Evolutionary conservation across 164 flowering plant species (phyloP).

Genomic region (Nymphaea colorata): DNA sequence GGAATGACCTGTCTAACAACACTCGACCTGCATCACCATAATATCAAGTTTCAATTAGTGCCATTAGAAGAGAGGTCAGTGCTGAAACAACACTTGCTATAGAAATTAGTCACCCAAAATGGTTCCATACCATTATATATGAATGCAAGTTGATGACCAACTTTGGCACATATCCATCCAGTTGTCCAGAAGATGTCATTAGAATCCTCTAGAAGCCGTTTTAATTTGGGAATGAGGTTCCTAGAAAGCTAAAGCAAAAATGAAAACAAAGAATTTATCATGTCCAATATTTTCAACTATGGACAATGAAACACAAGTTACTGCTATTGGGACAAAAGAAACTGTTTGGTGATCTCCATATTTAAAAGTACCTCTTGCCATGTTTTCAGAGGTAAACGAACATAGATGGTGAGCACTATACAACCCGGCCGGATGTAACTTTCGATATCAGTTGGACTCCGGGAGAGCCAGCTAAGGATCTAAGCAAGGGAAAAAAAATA

Average conservation of each 20-base stretch:
- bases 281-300: no score
- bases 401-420: conserved; percentile 55
- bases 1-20: conserved; percentile 4
- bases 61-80: background rate
- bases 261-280: no score
- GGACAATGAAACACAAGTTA: background rate
- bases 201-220: conserved; percentile 38
- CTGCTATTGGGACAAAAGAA: no score
- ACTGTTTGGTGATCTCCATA: no score
- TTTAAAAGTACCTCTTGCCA: conserved; percentile 58
- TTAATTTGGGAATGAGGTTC: conserved; percentile 43
- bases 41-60: background rate
- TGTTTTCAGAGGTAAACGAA: conserved; percentile 29
- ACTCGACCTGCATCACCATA: conserved; percentile 3
- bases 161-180: conserved; percentile 61
- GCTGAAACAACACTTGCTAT: background rate
- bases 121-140: conserved; percentile 29
- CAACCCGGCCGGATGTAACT: conserved; percentile 90
- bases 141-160: conserved; percentile 44
- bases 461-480: conserved; percentile 78
- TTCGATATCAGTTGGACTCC: conserved; percentile 78
- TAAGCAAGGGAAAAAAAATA: conserved; percentile 5
- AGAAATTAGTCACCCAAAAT: background rate
- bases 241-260: conserved; percentile 29
- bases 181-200: conserved; percentile 48